Evolutionary conservation across 352 stramenopile genomes (phyloP).

Genomic region (Phytophthora kernoviae): DNA sequence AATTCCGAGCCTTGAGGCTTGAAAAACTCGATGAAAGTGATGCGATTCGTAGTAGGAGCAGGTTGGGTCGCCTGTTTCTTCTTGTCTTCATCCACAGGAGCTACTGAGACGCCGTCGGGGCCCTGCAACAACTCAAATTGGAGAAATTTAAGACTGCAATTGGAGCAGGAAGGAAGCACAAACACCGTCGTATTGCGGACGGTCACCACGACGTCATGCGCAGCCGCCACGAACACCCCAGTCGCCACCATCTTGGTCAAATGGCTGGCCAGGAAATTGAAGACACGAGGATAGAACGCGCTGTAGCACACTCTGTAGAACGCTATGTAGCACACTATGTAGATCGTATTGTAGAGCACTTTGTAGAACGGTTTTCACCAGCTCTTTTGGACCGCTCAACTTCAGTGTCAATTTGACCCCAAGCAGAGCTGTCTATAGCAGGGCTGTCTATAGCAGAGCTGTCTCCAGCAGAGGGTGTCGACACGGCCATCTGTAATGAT

Average conservation of each 20-base stretch:
- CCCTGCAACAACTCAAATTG: slow-evolving; percentile 54
- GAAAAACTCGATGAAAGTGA: slow-evolving; percentile 52
- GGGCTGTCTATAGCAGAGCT: no score
- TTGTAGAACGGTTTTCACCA: neutral
- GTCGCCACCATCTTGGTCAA: slow-evolving; percentile 47
- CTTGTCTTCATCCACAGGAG: slow-evolving; percentile 6
- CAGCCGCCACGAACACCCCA: slow-evolving; percentile 53
- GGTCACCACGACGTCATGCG: slow-evolving; percentile 44
- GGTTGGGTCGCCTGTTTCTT: slow-evolving; percentile 37
- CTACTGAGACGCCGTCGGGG: slow-evolving; percentile 20
- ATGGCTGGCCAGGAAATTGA: slow-evolving; percentile 19
- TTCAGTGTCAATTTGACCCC: slow-evolving; percentile 7
- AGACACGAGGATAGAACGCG: no score
- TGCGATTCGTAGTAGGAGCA: slow-evolving; percentile 37
- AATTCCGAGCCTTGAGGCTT: slow-evolving; percentile 13
- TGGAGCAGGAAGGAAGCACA: slow-evolving; percentile 34
- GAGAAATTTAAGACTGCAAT: slow-evolving; percentile 24
- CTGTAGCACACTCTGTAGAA: no score
- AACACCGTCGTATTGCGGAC: slow-evolving; percentile 70
- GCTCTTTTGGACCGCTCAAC: slow-evolving; percentile 14
- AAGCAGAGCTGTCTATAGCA: slow-evolving; percentile 28
- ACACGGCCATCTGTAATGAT: no score
- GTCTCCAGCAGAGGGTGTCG: no score
- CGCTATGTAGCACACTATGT: no score
- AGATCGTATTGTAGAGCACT: neutral